Conservation (phyloP, 164 flowering plant genomes). For the Cinnamomum chago region DNA sequence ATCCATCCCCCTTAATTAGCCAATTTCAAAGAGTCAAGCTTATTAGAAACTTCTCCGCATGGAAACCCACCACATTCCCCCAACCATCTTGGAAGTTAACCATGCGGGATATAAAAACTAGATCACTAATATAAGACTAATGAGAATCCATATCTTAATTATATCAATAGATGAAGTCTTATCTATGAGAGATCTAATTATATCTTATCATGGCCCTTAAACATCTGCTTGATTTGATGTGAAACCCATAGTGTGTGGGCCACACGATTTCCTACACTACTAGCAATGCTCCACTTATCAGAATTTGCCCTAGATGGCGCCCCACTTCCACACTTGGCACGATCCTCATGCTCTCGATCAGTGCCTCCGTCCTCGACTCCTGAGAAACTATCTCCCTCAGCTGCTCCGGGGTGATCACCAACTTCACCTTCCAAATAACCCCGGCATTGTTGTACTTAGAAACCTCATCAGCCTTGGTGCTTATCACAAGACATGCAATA, state of each 20-base stretch:
- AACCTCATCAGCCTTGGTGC: conserved; percentile 34
- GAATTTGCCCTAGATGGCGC: conserved; percentile 36
- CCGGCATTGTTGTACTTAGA: conserved; percentile 30
- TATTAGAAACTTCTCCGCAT: not conserved
- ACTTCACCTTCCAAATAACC: conserved; percentile 90
- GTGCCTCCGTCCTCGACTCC: conserved; percentile 52
- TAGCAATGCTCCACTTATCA: conserved; percentile 67
- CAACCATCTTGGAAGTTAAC: too few relatives aligned
- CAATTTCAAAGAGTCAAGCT: too few relatives aligned
- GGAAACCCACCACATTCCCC: conserved; percentile 28
- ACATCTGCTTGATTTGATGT: too few relatives aligned
- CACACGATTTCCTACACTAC: conserved; percentile 18
- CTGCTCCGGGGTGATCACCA: conserved; percentile 69
- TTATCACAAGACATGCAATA: conserved; percentile 75
- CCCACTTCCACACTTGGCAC: conserved; percentile 64
- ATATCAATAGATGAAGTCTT: too few relatives aligned
- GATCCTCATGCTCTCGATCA: conserved; percentile 69
- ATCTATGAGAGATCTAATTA: too few relatives aligned
- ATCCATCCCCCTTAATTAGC: too few relatives aligned
- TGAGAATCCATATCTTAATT: too few relatives aligned
- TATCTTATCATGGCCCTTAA: too few relatives aligned
- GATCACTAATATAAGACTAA: too few relatives aligned
- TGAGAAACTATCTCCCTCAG: conserved; percentile 63
- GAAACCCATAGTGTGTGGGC: too few relatives aligned
- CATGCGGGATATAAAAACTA: too few relatives aligned